Base-by-base conservation (phyloP, 768 basidiomycete species). In the Xanthoconium purpureum region DNA sequence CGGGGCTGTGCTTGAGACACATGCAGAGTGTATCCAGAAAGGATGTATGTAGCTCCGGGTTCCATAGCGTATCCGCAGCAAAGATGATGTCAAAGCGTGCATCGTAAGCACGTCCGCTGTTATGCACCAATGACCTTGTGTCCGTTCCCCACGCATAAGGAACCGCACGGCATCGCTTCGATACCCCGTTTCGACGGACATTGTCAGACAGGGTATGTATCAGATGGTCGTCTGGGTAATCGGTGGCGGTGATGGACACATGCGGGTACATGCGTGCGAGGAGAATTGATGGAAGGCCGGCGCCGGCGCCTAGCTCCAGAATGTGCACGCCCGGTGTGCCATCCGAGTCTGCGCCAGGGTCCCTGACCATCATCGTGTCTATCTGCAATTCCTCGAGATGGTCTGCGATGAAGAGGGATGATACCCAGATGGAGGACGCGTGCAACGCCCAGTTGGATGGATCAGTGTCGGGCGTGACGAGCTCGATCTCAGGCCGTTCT, bases 1-100 rank as follows among this genome's bases (percentile, higher is more conserved):
- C 58, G 2, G 70, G 53, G 11, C 72, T 66, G 49, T 66, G 78
- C 47, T 70, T 74, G 35, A 90, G 75, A 17, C 80, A 80, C 57
- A 61, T 54, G 43, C 70, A 71, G 15, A 91, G 72, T 5, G 85
- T 78, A 6, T 77, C 66, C 37, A 88, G 70, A 51, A 89, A 83
- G 11, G 77, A 59, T 0, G 47, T 58, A 60, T 91, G 89, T 4
- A 79, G 59, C 24, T 83, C 82, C 5, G 85, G 69, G 64, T 90
- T 88, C 90, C 89, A 91, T 2, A 92, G 71, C 32, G 88, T 90
- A 64, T 91, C 90, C 13, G 89, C 85, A 0, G 88, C 87, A 24
- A 90, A 58, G 33, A 91, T 72, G 39, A 88, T 56, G 63, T 91
- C 88, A 66, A 88, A 87, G 15, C 74, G 71, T 10, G 30, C 24